These are phyloP conservation scores for Backusella morwellensis DNA, from an alignment of 192 early-diverging fungal genomes.

Conservation along the genomic window DNA sequence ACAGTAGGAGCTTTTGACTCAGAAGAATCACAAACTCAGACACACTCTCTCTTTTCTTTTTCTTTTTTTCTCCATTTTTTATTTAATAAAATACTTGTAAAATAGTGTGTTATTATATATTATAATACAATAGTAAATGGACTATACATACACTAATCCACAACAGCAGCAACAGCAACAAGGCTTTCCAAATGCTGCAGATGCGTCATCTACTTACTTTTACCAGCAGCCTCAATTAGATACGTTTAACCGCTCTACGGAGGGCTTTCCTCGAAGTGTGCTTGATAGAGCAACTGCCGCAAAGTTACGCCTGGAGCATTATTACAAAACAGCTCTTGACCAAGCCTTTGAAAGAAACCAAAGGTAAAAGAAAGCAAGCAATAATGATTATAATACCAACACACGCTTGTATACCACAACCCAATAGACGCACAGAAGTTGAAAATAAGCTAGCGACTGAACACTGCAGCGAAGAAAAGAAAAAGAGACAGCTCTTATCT, in stretches of 20 bases:
- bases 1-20: not conserved
- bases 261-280: slow-evolving; percentile 72
- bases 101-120: not conserved
- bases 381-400: not conserved
- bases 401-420: not conserved
- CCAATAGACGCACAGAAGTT: slow-evolving; percentile 67
- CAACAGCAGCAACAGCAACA: slow-evolving; percentile 17
- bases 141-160: slow-evolving; percentile 20
- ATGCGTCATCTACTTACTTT: slow-evolving; percentile 28
- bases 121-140: slow-evolving; percentile 8
- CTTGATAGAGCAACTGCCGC: slow-evolving; percentile 87
- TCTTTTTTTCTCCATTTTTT: not conserved
- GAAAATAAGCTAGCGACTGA: slow-evolving; percentile 76
- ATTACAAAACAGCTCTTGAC: slow-evolving; percentile 85
- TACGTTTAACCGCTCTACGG: slow-evolving; percentile 67
- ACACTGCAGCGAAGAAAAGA: slow-evolving; percentile 83
- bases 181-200: slow-evolving; percentile 17
- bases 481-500: slow-evolving; percentile 74
- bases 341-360: slow-evolving; percentile 87
- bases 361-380: slow-evolving; percentile 41
- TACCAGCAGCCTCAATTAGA: slow-evolving; percentile 14
- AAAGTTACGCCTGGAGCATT: slow-evolving; percentile 89
- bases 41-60: not conserved
- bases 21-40: not conserved
- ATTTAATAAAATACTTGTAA: not conserved